A percentile compares a stretch with the other conserved stretches of the same genome.
These are phyloP conservation scores for Melampsora americana DNA, from an alignment of 1,284 basidiomycete species.

Conservation along the genomic window DNA sequence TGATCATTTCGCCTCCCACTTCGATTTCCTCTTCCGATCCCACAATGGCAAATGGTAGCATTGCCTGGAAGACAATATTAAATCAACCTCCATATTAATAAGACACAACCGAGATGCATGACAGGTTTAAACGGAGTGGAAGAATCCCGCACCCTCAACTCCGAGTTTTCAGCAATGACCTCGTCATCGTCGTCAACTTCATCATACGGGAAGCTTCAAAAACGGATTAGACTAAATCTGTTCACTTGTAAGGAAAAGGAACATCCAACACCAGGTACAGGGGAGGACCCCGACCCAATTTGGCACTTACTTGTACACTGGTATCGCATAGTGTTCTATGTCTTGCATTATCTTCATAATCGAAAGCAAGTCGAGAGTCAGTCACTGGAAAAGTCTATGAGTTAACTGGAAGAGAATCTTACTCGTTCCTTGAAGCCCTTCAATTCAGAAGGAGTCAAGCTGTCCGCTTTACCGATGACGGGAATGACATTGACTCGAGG, in stretches of 20 bases:
- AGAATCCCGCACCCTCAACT: constrained; percentile 48
- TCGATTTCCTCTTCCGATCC: constrained; percentile 96
- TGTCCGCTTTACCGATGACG: constrained; percentile 95
- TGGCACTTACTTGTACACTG: constrained; percentile 73
- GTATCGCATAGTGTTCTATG: constrained; percentile 96
- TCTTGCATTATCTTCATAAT: constrained; percentile 90
- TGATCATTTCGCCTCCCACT: constrained; percentile 75
- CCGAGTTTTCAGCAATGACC: constrained; percentile 86
- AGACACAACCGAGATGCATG: neutral
- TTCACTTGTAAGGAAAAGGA: too few species aligned
- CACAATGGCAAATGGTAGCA: constrained; percentile 94
- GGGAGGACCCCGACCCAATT: constrained; percentile 96
- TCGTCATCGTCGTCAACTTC: constrained; percentile 76
- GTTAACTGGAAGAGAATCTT: constrained; percentile 51
- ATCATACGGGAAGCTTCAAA: constrained; percentile 33
- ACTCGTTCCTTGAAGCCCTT: constrained; percentile 95
- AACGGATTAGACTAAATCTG: too few species aligned
- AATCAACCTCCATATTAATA: neutral
- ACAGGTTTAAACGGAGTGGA: neutral
- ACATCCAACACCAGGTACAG: constrained; percentile 57
- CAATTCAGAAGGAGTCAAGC: constrained; percentile 84
- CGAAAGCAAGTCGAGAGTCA: neutral
- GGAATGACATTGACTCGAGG: constrained; percentile 98
- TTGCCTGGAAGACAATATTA: constrained; percentile 59
- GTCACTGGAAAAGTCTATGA: neutral